Percentiles rank a stretch among this genome's conserved stretches.
Conservation (phyloP, 2,329 filamentous ascomycete genomes). For the Elsinoe batatas region DNA sequence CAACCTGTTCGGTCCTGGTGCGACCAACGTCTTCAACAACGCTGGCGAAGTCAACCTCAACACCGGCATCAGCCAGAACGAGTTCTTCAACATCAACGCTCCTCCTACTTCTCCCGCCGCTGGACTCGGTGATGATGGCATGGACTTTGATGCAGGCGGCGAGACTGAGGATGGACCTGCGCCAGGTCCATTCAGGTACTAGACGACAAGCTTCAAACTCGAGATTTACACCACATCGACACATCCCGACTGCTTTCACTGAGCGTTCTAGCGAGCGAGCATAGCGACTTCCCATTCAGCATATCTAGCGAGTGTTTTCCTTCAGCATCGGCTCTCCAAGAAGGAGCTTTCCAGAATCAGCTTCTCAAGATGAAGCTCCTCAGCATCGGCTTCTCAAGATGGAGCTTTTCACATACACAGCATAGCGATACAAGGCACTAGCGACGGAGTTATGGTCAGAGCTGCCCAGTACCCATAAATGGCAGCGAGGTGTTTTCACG, state of each 20-base stretch:
- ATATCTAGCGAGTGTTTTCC: not conserved
- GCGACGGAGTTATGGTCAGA: not conserved
- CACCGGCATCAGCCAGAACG: not conserved
- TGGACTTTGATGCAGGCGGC: not conserved
- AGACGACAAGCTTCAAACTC: too few relatives aligned
- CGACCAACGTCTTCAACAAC: not conserved
- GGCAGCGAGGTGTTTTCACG: not conserved
- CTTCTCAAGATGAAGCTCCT: too few relatives aligned
- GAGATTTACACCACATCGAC: too few relatives aligned
- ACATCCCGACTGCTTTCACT: too few relatives aligned
- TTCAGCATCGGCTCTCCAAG: not conserved
- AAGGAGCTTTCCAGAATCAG: not conserved
- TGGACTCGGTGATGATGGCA: not conserved
- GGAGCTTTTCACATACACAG: not conserved
- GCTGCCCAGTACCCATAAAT: not conserved
- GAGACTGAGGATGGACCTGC: not conserved
- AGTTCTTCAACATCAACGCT: not conserved
- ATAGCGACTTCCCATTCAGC: not conserved
- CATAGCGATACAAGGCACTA: not conserved
- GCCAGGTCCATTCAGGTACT: too few relatives aligned
- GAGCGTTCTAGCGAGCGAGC: not conserved
- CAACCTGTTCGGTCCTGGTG: not conserved
- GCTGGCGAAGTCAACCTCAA: not conserved
- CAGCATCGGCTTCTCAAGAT: too few relatives aligned
- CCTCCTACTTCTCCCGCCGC: not conserved